Evolutionary conservation across 2,329 filamentous ascomycete genomes (phyloP).

Genomic region (Fusarium sp.): DNA sequence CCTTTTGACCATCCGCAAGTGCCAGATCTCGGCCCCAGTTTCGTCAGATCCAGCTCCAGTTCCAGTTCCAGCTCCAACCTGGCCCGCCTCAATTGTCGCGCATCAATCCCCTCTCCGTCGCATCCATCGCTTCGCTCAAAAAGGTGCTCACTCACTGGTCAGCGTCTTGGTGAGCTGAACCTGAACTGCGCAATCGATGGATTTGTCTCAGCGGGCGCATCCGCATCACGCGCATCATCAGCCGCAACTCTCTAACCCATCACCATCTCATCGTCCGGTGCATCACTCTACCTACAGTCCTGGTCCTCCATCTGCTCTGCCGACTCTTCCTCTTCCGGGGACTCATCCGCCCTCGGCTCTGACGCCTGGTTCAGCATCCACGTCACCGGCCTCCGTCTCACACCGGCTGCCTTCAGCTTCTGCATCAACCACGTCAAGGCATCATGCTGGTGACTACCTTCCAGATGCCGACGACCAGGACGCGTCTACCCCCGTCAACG

Average conservation of each 20-base stretch:
- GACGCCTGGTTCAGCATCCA: slow-evolving; percentile 45
- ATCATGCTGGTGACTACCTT: slow-evolving; percentile 34
- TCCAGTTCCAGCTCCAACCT: neutral
- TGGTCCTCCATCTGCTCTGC: slow-evolving; percentile 19
- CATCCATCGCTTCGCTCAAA: neutral
- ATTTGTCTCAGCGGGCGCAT: slow-evolving; percentile 45
- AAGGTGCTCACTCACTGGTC: slow-evolving; percentile 17
- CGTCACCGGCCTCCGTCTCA: slow-evolving; percentile 43
- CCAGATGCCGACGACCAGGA: slow-evolving; percentile 38
- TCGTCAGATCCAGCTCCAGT: slow-evolving; percentile 17
- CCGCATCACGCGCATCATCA: slow-evolving; percentile 41
- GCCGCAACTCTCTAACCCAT: slow-evolving; percentile 31
- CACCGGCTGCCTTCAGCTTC: slow-evolving; percentile 41
- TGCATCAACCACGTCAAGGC: slow-evolving; percentile 30
- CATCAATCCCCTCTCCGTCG: slow-evolving; percentile 16
- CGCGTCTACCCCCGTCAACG: slow-evolving; percentile 36
- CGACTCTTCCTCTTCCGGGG: slow-evolving; percentile 31
- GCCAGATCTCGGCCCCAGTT: slow-evolving; percentile 30
- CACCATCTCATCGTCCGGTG: slow-evolving; percentile 31
- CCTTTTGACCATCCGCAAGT: slow-evolving; percentile 10
- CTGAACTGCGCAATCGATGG: slow-evolving; percentile 38
- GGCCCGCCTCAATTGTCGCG: slow-evolving; percentile 19
- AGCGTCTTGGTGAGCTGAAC: slow-evolving; percentile 17
- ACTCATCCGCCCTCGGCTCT: slow-evolving; percentile 37
- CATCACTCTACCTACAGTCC: slow-evolving; percentile 39